Evolutionary conservation across 805 yeast genomes (phyloP), one percentile per base, ranked within the genome.

Genomic region (Nakazawaea laoshanensis): DNA sequence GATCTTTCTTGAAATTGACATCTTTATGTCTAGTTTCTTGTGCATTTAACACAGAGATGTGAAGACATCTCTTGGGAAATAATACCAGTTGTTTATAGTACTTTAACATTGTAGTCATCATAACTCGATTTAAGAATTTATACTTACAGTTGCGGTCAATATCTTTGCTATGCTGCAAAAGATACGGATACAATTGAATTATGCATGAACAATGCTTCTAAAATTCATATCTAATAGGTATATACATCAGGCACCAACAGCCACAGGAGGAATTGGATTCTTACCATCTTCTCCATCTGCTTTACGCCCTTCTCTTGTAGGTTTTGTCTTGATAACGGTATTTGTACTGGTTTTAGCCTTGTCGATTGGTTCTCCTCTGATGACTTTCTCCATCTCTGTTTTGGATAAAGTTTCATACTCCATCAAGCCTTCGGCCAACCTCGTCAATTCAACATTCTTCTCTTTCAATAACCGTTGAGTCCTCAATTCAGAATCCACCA

Each of bases 321-420:
- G 39, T 12, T 31, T 31, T 5, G 44, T 47, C 37, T 77, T 78
- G 24, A 81, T 74, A 10, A 89, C 81, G 11, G 85, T 83, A 49
- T 87, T 88, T 20, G 89, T 70, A 14, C 77, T 61, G 9, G 71
- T 74, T 52, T 77, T 85, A 29, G 74, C 68, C 53, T 81, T 80
- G 43, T 70, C 70, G 31, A 88, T 62, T 24, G 70, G 53, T 52
- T 85, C 89, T 23, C 98, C 98, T 40, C 65, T 67, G 23, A 86
- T 86, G 30, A 92, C 73, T 48, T 74, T 76, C 50, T 81, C 89
- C 66, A 92, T 89, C 55, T 92, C 99, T 19, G 78, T 89, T 41
- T 80, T 80, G 27, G 82, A 89, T 45, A 92, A 68, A 0, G 98
- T 92, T 63, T 92, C 99, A 59, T 88, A 94, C 56, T 92, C 96